Evolutionary conservation across 371 early-diverging fungal species (phyloP).

Genomic region (Blakeslea trispora): DNA sequence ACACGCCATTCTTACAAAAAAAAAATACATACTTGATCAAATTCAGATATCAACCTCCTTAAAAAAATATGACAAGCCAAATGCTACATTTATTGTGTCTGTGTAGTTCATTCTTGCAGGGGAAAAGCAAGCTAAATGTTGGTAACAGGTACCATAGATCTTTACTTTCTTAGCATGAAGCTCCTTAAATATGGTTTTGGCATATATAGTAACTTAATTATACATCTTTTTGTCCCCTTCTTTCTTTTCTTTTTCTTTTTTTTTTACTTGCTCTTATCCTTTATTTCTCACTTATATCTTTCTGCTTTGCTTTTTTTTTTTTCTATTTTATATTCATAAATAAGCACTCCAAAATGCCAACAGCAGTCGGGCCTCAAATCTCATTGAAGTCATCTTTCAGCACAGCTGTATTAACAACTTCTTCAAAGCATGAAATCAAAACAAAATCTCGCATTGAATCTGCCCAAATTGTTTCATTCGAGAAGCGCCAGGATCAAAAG

Average conservation of each 20-base stretch:
- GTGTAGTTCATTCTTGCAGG: neutral
- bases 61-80: neutral
- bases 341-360: neutral
- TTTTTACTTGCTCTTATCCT: neutral
- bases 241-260: neutral
- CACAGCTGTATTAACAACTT: neutral
- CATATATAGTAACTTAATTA: neutral
- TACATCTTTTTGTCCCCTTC: neutral
- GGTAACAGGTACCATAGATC: neutral
- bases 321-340: too few species aligned
- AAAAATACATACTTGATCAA: conserved; percentile 1
- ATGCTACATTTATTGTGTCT: neutral
- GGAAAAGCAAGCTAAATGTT: neutral
- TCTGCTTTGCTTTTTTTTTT: too few species aligned
- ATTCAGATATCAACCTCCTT: conserved; percentile 8
- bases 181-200: neutral
- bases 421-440: neutral
- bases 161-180: neutral
- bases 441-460: conserved; percentile 6
- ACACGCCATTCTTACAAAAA: neutral
- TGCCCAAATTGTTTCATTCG: conserved; percentile 24
- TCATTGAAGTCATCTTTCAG: neutral
- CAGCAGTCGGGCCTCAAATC: neutral
- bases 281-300: neutral
- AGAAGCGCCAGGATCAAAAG: conserved; percentile 28